These are phyloP conservation scores for Aspergillus asperescens DNA, from an alignment of 495 filamentous ascomycete genomes.

Conservation along the genomic window DNA sequence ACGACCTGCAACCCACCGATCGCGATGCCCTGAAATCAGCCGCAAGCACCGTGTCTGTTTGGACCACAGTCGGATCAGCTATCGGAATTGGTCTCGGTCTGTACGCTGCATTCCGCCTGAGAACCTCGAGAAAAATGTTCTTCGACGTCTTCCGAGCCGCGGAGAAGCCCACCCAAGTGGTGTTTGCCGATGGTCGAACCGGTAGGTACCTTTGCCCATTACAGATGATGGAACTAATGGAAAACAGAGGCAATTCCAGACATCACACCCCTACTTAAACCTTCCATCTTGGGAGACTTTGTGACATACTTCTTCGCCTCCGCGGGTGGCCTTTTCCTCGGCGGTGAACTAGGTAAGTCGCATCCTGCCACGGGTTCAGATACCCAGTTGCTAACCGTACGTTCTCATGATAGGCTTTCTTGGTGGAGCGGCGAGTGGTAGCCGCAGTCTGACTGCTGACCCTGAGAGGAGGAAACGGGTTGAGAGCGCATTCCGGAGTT, in stretches of 20 bases:
- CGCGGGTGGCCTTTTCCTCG: slow-evolving; percentile 56
- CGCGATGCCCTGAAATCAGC: slow-evolving; percentile 53
- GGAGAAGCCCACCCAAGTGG: slow-evolving; percentile 55
- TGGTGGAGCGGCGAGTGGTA: slow-evolving; percentile 48
- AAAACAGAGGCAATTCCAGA: slow-evolving; percentile 55
- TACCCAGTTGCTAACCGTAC: no score
- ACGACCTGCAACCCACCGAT: slow-evolving; percentile 55
- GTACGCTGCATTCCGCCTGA: slow-evolving; percentile 52
- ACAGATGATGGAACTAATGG: background rate
- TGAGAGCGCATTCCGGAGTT: slow-evolving; percentile 58
- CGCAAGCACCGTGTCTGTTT: slow-evolving; percentile 44
- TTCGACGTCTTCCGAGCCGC: slow-evolving; percentile 55
- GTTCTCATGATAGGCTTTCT: slow-evolving; percentile 49
- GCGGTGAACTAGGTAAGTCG: slow-evolving; percentile 52
- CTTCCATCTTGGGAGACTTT: slow-evolving; percentile 53
- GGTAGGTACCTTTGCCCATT: slow-evolving; percentile 32
- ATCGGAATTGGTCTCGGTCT: slow-evolving; percentile 56
- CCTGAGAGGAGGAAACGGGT: slow-evolving; percentile 51
- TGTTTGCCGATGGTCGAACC: slow-evolving; percentile 54
- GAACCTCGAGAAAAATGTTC: slow-evolving; percentile 47
- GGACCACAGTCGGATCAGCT: slow-evolving; percentile 53
- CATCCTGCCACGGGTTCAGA: no score
- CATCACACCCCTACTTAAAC: slow-evolving; percentile 51
- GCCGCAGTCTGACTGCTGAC: slow-evolving; percentile 48
- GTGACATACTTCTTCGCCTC: slow-evolving; percentile 60